A percentile compares a stretch with the other conserved stretches of the same genome.
phyloP scores from a whole-genome alignment of 768 basidiomycete genomes.

The Pholiota conissans region DNA sequence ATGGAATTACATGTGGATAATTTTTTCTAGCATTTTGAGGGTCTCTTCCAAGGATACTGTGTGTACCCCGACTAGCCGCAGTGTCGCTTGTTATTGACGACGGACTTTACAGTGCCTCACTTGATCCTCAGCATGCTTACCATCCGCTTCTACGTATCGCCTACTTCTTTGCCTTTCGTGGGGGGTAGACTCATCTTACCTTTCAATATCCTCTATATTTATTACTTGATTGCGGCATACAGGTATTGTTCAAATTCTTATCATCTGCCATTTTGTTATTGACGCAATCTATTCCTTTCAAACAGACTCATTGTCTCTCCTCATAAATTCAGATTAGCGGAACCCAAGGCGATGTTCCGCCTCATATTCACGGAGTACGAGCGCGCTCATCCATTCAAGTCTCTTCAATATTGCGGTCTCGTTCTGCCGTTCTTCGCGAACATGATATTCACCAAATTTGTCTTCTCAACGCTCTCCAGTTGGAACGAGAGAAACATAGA shows the following conservation, averaged over 20 bases:
- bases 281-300: not conserved
- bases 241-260: not conserved
- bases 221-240: conserved; percentile 9
- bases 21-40: conserved; percentile 7
- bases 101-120: conserved; percentile 7
- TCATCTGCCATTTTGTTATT: not conserved
- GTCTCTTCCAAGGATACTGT: conserved; percentile 13
- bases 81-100: not conserved
- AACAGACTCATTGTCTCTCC: conserved; percentile 11
- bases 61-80: not conserved
- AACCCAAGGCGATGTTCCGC: conserved; percentile 7
- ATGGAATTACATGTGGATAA: not conserved
- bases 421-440: conserved; percentile 6
- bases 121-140: conserved; percentile 2
- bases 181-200: not conserved
- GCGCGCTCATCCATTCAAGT: conserved; percentile 3
- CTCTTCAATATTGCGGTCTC: conserved; percentile 6
- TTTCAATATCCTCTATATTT: conserved; percentile 9
- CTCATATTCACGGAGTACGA: conserved; percentile 14
- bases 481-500: not conserved
- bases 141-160: conserved; percentile 12
- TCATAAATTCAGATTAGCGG: conserved; percentile 8
- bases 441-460: not conserved
- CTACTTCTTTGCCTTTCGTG: not conserved
- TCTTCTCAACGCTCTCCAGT: not conserved